A percentile compares a stretch with the other conserved stretches of the same genome.
These are phyloP conservation scores for Coemansia sp. DNA, from an alignment of 192 early-diverging fungal species.

Conservation along the genomic window DNA sequence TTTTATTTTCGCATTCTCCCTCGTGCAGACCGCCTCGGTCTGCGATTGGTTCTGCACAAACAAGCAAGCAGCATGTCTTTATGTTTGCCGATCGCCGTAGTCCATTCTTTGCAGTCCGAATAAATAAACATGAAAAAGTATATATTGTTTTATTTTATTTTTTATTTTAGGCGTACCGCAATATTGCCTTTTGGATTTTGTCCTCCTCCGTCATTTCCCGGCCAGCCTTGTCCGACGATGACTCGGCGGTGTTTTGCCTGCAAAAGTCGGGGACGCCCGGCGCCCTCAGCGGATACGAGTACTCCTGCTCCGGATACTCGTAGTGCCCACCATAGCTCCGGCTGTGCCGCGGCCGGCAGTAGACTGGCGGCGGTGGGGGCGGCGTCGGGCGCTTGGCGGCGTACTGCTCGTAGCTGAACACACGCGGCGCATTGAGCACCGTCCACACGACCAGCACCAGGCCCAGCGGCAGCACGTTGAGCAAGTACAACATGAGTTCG, in stretches of 20 bases:
- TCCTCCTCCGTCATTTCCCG: conserved; percentile 5
- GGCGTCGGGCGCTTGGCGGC: not conserved
- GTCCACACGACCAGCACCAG: conserved; percentile 34
- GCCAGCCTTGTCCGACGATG: not conserved
- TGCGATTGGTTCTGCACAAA: too few species aligned
- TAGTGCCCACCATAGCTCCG: conserved; percentile 9
- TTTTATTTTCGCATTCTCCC: too few species aligned
- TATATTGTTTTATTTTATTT: too few species aligned
- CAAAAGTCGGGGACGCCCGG: not conserved
- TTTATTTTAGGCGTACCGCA: conserved; percentile 20
- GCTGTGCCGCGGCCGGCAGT: not conserved
- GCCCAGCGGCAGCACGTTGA: conserved; percentile 32
- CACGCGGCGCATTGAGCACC: conserved; percentile 23
- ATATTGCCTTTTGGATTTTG: conserved; percentile 25
- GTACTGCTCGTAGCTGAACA: not conserved
- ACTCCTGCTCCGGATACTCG: conserved; percentile 26
- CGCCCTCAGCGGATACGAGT: conserved; percentile 14
- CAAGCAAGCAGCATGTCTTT: too few species aligned
- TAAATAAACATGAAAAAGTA: not conserved
- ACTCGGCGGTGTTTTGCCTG: not conserved
- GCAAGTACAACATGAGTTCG: conserved; percentile 38
- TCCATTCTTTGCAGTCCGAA: too few species aligned
- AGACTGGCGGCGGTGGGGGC: not conserved
- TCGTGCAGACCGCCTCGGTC: too few species aligned
- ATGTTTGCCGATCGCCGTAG: too few species aligned